Evolutionary conservation across 306 rosid species (phyloP).

Genomic region (Spatholobus suberectus): DNA sequence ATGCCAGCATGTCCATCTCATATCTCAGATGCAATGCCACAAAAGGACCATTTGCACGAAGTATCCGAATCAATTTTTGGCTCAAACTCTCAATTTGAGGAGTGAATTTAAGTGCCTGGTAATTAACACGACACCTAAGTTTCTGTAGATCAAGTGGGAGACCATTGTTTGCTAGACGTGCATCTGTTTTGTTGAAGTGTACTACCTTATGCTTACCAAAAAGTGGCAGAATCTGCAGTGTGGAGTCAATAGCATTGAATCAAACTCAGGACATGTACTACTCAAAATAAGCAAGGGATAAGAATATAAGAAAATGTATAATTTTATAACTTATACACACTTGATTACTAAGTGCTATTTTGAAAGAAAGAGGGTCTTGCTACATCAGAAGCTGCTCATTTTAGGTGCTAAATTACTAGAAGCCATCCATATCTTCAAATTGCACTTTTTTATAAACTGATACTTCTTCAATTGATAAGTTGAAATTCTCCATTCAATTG

Average conservation of each 20-base stretch:
- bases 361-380: slow-evolving; percentile 3
- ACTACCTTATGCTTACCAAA: slow-evolving; percentile 76
- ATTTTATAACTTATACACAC: slow-evolving; percentile 10
- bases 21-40: slow-evolving; percentile 93
- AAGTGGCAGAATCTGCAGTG: slow-evolving; percentile 88
- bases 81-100: slow-evolving; percentile 92
- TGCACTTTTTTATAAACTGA: slow-evolving; percentile 34
- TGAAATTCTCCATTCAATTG: slow-evolving; percentile 23
- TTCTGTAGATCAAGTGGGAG: slow-evolving; percentile 79
- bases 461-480: slow-evolving; percentile 1
- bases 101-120: slow-evolving; percentile 88
- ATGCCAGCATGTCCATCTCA: slow-evolving; percentile 99
- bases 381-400: slow-evolving; percentile 4
- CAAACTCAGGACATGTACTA: slow-evolving; percentile 28
- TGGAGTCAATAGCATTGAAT: slow-evolving; percentile 38
- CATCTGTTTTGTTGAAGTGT: slow-evolving; percentile 93
- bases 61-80: slow-evolving; percentile 68
- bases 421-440: slow-evolving; percentile 38
- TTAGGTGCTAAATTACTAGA: slow-evolving; percentile 22
- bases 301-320: slow-evolving; percentile 4
- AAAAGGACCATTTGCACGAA: slow-evolving; percentile 80
- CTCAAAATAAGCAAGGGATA: slow-evolving; percentile 26
- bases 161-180: slow-evolving; percentile 91
- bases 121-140: slow-evolving; percentile 92
- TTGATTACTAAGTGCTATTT: slow-evolving; percentile 4